A percentile compares a stretch with the other conserved stretches of the same genome.
Evolutionary conservation across 2,329 filamentous ascomycete genomes (phyloP).

Genomic region (Dothistroma pini): DNA sequence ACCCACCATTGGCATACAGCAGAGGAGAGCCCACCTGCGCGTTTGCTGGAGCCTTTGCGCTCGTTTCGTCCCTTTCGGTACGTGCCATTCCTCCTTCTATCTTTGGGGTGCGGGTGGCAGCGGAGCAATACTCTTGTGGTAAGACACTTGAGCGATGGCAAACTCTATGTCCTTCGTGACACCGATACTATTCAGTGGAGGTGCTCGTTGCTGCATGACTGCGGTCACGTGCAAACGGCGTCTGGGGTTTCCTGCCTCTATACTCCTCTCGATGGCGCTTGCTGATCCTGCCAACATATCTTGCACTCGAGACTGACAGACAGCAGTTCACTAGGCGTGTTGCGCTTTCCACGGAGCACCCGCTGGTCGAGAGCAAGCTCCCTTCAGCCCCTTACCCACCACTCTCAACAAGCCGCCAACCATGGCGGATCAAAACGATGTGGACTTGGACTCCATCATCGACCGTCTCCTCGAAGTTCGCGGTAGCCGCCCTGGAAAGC

Average conservation of each 20-base stretch:
- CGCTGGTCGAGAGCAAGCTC: slow-evolving; percentile 23
- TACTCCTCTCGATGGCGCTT: neutral
- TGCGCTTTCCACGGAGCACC: slow-evolving; percentile 16
- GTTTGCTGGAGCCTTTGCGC: slow-evolving; percentile 31
- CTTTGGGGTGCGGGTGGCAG: neutral
- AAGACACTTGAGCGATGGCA: neutral
- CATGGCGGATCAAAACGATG: slow-evolving; percentile 79
- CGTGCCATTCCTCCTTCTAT: slow-evolving; percentile 11
- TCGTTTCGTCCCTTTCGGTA: slow-evolving; percentile 31
- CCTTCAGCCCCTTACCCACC: slow-evolving; percentile 10
- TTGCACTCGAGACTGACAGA: slow-evolving; percentile 10
- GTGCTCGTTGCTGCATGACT: slow-evolving; percentile 1
- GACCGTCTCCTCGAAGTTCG: slow-evolving; percentile 95
- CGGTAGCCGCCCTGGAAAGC: slow-evolving; percentile 96
- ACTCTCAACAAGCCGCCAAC: slow-evolving; percentile 29
- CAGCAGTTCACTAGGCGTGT: slow-evolving; percentile 17
- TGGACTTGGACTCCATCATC: slow-evolving; percentile 99
- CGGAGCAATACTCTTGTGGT: neutral
- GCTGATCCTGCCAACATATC: neutral
- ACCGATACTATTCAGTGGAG: neutral
- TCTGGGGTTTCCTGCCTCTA: neutral
- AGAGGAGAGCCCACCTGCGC: slow-evolving; percentile 13
- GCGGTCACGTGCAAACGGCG: slow-evolving; percentile 15
- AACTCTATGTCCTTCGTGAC: neutral
- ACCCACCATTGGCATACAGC: slow-evolving; percentile 9